phyloP scores from a whole-genome alignment of 2,329 filamentous ascomycete species.

The Colletotrichum sp. region DNA sequence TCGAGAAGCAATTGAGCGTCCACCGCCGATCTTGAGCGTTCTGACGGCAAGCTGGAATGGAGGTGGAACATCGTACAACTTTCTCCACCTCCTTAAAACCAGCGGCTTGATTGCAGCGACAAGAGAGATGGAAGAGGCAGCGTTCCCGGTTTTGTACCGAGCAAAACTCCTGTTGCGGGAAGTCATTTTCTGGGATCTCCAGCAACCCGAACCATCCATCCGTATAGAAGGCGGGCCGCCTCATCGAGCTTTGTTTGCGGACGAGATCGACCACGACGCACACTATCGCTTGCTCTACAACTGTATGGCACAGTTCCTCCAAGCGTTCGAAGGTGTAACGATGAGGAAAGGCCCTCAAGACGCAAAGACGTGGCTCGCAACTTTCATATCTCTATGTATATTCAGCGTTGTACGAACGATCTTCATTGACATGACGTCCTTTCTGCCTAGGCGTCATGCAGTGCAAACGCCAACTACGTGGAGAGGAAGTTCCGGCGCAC shows the following conservation, averaged over 20 bases:
- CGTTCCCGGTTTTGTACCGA: constrained; percentile 55
- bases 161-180: constrained; percentile 62
- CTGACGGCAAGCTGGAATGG: constrained; percentile 59
- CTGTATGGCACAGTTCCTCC: constrained; percentile 56
- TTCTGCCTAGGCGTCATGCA: constrained; percentile 23
- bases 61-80: constrained; percentile 51
- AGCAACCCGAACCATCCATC: constrained; percentile 52
- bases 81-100: constrained; percentile 57
- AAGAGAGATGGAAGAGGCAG: constrained; percentile 52
- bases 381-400: constrained; percentile 62
- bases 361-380: constrained; percentile 53
- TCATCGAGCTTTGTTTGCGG: constrained; percentile 27
- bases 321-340: constrained; percentile 54
- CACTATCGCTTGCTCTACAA: constrained; percentile 54
- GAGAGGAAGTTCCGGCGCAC: neutral
- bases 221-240: constrained; percentile 30
- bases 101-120: constrained; percentile 54
- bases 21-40: constrained; percentile 55
- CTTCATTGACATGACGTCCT: constrained; percentile 49
- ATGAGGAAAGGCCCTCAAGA: constrained; percentile 41
- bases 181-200: constrained; percentile 57
- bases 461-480: neutral
- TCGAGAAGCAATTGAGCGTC: constrained; percentile 41
- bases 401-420: constrained; percentile 61
- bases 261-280: constrained; percentile 52